These are phyloP conservation scores for Boletus rufocinnamomeus DNA, from an alignment of 768 basidiomycete genomes.

Conservation along the genomic window DNA sequence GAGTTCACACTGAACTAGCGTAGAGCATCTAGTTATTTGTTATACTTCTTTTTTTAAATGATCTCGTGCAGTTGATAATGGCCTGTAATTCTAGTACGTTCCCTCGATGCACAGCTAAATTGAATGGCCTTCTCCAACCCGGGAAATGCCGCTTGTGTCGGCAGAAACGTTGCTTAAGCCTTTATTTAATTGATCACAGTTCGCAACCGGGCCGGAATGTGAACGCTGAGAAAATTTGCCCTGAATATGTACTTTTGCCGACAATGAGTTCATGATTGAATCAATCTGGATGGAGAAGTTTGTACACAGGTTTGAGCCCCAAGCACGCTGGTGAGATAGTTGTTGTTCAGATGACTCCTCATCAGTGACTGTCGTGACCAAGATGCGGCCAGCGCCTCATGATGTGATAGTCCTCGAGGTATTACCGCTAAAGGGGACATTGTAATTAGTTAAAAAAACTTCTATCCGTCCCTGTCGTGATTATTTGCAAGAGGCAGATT, in stretches of 20 bases:
- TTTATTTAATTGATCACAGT: neutral
- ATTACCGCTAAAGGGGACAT: conserved; percentile 23
- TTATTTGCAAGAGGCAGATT: conserved; percentile 20
- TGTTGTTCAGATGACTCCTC: neutral
- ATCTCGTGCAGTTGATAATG: conserved; percentile 15
- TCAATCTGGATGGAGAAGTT: neutral
- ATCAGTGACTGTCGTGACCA: conserved; percentile 1
- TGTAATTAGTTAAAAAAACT: conserved; percentile 15
- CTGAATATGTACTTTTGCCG: conserved; percentile 12
- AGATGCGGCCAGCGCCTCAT: neutral
- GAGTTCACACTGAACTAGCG: conserved; percentile 23
- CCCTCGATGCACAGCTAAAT: conserved; percentile 4
- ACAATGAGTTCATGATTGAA: neutral
- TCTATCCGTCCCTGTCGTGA: conserved; percentile 31
- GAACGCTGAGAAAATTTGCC: conserved; percentile 2
- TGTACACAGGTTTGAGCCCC: conserved; percentile 8
- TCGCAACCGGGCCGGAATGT: neutral
- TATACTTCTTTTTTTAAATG: conserved; percentile 8
- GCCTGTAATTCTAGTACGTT: conserved; percentile 20
- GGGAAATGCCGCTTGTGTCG: neutral
- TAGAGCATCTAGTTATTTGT: conserved; percentile 31
- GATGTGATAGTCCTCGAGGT: conserved; percentile 13
- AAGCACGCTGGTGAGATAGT: neutral
- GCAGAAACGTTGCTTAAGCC: neutral
- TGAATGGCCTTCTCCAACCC: no score